Evolutionary conservation across 2,329 filamentous ascomycete genomes (phyloP), one percentile per base, ranked within the genome.

Genomic region (Volutella citrinella): DNA sequence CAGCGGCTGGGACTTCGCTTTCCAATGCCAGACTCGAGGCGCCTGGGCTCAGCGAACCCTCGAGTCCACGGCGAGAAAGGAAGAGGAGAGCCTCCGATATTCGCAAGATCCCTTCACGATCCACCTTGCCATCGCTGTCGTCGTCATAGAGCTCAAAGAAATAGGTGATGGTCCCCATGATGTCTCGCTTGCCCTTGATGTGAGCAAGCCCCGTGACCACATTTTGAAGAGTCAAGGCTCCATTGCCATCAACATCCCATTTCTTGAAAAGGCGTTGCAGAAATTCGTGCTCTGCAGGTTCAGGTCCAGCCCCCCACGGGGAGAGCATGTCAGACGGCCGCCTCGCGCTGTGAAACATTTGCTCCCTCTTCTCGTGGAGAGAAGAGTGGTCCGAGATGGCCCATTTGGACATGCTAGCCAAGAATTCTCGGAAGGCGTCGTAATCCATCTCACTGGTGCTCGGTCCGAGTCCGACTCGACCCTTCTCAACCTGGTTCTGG

Each of bases 91-190:
- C 88, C 62, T 98, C 93, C 0, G 90, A 96, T 56, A 98, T 97
- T 27, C 89, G 76, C 27, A 98, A 63, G 38, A 98, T 98, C 6
- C 93, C 93, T 61, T 98, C 93, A 10, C 93, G 80, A 54, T 97
- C 93, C 6, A 98, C 90, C 50, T 80, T 88, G 17, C 93, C 93
- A 56, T 95, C 89, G 2, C 81, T 78, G 52, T 91, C 84, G 47
- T 98, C 91, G 56, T 98, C 93, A 59, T 97, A 96, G 1, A 98
- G 77, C 54, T 96, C 87, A 51, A 98, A 98, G 61, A 98, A 97
- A 64, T 97, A 97, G 40, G 82, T 93, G 55, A 98, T 97, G 38
- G 87, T 93, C 19, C 87, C 87, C 91, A 98, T 96, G 47, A 98
- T 96, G 61, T 98, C 93, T 28, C 84, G 82, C 35, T 85, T 89